These are phyloP conservation scores for Sarcodon sp. DNA, from an alignment of 768 basidiomycete species.

Conservation along the genomic window DNA sequence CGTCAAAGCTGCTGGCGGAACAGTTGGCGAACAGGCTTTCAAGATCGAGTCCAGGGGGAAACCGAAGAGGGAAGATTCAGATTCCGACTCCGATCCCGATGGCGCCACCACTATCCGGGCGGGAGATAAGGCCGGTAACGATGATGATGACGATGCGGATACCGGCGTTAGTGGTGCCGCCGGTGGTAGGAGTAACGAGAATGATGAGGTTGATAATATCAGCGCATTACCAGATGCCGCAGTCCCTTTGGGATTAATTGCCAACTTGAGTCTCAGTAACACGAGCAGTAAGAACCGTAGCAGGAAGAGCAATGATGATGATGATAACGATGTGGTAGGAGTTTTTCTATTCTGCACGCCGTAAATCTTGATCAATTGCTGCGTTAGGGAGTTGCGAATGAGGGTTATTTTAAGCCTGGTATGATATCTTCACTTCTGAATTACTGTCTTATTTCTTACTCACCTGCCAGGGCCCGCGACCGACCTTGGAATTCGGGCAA, in stretches of 20 bases:
- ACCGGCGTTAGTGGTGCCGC: conserved; percentile 6
- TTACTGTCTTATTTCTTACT: not conserved
- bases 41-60: conserved; percentile 23
- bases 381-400: conserved; percentile 65
- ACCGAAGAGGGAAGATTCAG: conserved; percentile 15
- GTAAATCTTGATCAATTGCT: not conserved
- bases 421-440: conserved; percentile 1
- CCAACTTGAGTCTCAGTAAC: conserved; percentile 54
- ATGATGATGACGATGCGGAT: conserved; percentile 12
- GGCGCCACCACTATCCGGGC: conserved; percentile 9
- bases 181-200: conserved; percentile 10
- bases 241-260: conserved; percentile 67
- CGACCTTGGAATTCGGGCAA: conserved; percentile 55
- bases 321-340: conserved; percentile 49
- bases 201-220: conserved; percentile 32
- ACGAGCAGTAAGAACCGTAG: conserved; percentile 31
- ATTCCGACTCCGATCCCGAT: conserved; percentile 15
- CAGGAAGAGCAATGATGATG: conserved; percentile 14
- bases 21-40: conserved; percentile 32
- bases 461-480: conserved; percentile 46
- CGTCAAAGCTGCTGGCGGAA: conserved; percentile 34
- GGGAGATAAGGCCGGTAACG: conserved; percentile 2
- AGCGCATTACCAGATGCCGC: conserved; percentile 52
- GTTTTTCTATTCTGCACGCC: conserved; percentile 5
- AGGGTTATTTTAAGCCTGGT: conserved; percentile 74